phyloP scores from a whole-genome alignment of 2,329 filamentous ascomycete species.

The Pyrenochaeta sp. region DNA sequence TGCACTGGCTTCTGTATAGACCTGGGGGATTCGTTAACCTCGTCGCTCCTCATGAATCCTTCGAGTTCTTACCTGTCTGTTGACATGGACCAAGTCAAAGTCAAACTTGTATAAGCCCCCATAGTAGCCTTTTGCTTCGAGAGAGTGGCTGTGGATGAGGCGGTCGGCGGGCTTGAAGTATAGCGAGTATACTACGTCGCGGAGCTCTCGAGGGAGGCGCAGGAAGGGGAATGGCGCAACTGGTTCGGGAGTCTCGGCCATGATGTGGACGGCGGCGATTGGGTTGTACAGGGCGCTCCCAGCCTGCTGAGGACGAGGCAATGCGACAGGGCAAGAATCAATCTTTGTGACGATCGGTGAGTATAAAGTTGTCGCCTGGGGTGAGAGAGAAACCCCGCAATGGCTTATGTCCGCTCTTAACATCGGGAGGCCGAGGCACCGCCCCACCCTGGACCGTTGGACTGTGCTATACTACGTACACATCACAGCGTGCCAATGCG shows the following conservation, averaged over 20 bases:
- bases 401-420: slow-evolving; percentile 1
- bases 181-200: slow-evolving; percentile 40
- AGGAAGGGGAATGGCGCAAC: slow-evolving; percentile 35
- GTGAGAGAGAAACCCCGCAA: not conserved
- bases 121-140: slow-evolving; percentile 23
- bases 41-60: not conserved
- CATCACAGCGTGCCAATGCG: too few species aligned
- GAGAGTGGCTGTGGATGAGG: slow-evolving; percentile 10
- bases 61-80: slow-evolving; percentile 48
- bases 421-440: slow-evolving; percentile 14
- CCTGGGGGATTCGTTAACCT: not conserved
- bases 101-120: slow-evolving; percentile 41
- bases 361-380: too few species aligned
- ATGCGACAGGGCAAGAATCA: too few species aligned
- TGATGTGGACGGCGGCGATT: too few species aligned
- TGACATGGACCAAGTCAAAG: slow-evolving; percentile 51
- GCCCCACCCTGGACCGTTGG: too few species aligned
- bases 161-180: slow-evolving; percentile 38
- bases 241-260: not conserved
- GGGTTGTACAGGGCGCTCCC: too few species aligned
- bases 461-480: too few species aligned
- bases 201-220: slow-evolving; percentile 39
- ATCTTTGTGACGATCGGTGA: too few species aligned
- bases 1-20: slow-evolving; percentile 53
- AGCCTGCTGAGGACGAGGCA: too few species aligned